Evolutionary conservation across 305 asterid species (phyloP).

Genomic region (Plantago coronopus): DNA sequence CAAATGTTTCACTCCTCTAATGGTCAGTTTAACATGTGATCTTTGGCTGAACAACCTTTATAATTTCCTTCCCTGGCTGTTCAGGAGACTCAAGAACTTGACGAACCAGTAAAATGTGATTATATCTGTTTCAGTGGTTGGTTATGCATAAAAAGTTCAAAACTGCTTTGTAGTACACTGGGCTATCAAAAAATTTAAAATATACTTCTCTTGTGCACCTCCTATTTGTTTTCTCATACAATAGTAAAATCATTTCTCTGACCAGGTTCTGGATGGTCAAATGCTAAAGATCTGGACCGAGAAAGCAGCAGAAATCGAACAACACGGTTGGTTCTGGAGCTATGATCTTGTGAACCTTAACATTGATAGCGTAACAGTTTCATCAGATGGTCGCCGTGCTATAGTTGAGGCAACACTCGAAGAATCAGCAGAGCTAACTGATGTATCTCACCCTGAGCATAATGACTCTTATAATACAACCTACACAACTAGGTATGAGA

Average conservation of each 20-base stretch:
- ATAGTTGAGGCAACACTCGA: slow-evolving; percentile 86
- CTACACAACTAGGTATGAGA: slow-evolving; percentile 83
- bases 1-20: too few species aligned
- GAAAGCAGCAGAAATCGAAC: slow-evolving; percentile 70
- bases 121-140: too few species aligned
- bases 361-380: slow-evolving; percentile 82
- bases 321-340: slow-evolving; percentile 92
- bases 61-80: too few species aligned
- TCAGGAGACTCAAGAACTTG: too few species aligned
- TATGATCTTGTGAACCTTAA: slow-evolving; percentile 63
- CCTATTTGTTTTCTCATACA: too few species aligned
- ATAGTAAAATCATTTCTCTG: slow-evolving; percentile 15
- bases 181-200: too few species aligned
- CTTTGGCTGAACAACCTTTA: too few species aligned
- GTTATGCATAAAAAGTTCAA: too few species aligned
- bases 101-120: too few species aligned
- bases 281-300: slow-evolving; percentile 94
- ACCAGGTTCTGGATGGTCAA: slow-evolving; percentile 90
- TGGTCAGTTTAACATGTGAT: too few species aligned
- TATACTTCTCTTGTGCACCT: too few species aligned
- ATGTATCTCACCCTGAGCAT: slow-evolving; percentile 63
- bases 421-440: slow-evolving; percentile 82
- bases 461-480: slow-evolving; percentile 64
- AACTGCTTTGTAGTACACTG: too few species aligned
- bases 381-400: slow-evolving; percentile 83